Evolutionary conservation across 495 filamentous ascomycete genomes (phyloP).

Genomic region (Echria macrotheca): DNA sequence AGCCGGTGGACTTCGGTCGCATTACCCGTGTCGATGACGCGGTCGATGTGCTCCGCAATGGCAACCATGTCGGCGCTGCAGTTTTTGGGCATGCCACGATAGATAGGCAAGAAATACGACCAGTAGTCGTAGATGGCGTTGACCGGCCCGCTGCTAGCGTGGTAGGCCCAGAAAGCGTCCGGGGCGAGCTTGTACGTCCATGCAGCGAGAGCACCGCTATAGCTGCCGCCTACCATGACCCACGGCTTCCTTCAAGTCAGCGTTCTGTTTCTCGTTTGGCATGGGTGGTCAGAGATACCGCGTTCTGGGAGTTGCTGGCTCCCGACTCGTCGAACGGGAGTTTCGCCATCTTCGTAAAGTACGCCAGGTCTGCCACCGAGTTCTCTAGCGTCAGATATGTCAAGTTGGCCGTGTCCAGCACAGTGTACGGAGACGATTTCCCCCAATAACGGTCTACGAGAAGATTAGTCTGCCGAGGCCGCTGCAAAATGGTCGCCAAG

Average conservation of each 20-base stretch:
- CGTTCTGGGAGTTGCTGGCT: constrained; percentile 49
- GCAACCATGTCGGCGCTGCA: constrained; percentile 51
- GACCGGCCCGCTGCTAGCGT: constrained; percentile 56
- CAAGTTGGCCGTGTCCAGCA: constrained; percentile 49
- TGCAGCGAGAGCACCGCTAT: constrained; percentile 55
- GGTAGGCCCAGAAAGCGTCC: constrained; percentile 64
- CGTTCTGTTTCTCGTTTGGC: no score
- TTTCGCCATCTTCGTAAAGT: constrained; percentile 54
- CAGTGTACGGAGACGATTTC: constrained; percentile 50
- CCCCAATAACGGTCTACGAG: constrained; percentile 55
- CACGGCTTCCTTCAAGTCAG: constrained; percentile 42
- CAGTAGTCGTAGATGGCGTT: constrained; percentile 57
- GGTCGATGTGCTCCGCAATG: constrained; percentile 54
- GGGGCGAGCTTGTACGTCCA: constrained; percentile 55
- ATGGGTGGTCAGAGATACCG: constrained; percentile 38
- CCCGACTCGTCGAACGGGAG: constrained; percentile 51
- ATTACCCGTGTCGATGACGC: constrained; percentile 35
- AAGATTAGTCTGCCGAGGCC: constrained; percentile 13
- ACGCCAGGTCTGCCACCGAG: constrained; percentile 50
- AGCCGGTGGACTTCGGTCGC: constrained; percentile 39
- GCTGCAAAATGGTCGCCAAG: constrained; percentile 21
- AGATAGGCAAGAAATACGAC: constrained; percentile 57
- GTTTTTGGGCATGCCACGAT: constrained; percentile 56
- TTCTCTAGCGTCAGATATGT: constrained; percentile 56
- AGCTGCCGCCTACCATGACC: constrained; percentile 57